Evolutionary conservation across 2,329 filamentous ascomycete species (phyloP).

Genomic region (Chrysoporthe cubensis): DNA sequence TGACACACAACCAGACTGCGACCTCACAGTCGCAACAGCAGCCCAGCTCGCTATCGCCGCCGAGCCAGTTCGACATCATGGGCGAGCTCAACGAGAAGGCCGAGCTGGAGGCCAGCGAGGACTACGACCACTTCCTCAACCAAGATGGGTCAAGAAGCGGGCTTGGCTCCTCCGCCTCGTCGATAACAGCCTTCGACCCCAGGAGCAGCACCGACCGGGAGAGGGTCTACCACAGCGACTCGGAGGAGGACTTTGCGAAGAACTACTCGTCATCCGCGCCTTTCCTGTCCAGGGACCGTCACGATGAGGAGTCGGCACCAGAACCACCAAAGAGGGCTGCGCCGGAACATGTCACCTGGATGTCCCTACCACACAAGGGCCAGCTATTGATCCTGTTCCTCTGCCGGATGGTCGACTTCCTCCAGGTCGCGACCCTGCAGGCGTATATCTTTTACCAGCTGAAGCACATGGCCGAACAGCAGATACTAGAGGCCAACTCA

Average conservation of each 20-base stretch:
- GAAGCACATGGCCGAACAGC: constrained; percentile 57
- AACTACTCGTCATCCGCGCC: constrained; percentile 30
- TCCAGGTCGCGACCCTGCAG: constrained; percentile 71
- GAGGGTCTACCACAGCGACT: constrained; percentile 21
- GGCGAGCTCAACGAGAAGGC: constrained; percentile 23
- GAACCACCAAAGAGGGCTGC: constrained; percentile 33
- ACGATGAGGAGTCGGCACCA: constrained; percentile 21
- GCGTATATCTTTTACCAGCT: constrained; percentile 79
- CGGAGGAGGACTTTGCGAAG: constrained; percentile 23
- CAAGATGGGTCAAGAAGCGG: constrained; percentile 14
- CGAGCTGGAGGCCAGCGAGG: constrained; percentile 8
- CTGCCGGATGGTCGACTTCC: constrained; percentile 72
- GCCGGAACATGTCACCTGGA: constrained; percentile 61
- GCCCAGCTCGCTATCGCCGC: constrained; percentile 22
- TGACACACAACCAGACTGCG: constrained; percentile 18
- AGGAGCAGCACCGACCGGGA: constrained; percentile 22
- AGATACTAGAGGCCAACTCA: constrained; percentile 17
- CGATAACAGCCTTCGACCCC: constrained; percentile 26
- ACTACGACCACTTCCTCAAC: constrained; percentile 25
- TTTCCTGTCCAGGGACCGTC: constrained; percentile 28
- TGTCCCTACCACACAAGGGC: constrained; percentile 69
- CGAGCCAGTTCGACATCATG: constrained; percentile 23
- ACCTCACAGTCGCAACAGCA: constrained; percentile 16
- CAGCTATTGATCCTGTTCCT: constrained; percentile 73
- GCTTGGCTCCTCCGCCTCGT: constrained; percentile 23